A percentile compares a stretch with the other conserved stretches of the same genome.
phyloP scores from a whole-genome alignment of 2,329 filamentous ascomycete genomes.

The Plectosphaerella sp. region DNA sequence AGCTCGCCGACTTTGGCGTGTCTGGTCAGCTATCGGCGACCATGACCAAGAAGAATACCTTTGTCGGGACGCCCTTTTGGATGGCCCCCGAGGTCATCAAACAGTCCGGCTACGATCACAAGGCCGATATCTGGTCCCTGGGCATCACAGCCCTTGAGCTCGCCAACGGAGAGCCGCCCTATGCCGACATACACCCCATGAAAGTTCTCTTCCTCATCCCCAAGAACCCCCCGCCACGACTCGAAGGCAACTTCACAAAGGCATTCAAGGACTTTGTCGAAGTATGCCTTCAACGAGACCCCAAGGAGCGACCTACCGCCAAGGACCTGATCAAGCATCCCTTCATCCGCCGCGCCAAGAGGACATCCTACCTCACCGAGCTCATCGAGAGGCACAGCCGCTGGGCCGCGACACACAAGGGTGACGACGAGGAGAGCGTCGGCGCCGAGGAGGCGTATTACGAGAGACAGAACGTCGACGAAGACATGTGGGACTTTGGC shows the following conservation, averaged over 20 bases:
- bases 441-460: slow-evolving; percentile 51
- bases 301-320: slow-evolving; percentile 80
- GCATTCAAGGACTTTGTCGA: slow-evolving; percentile 82
- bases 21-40: slow-evolving; percentile 94
- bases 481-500: slow-evolving; percentile 98
- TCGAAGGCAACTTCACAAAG: slow-evolving; percentile 78
- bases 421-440: slow-evolving; percentile 62
- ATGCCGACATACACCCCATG: slow-evolving; percentile 97
- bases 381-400: slow-evolving; percentile 86
- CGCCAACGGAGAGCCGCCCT: slow-evolving; percentile 87
- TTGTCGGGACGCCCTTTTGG: slow-evolving; percentile 98
- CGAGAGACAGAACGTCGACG: slow-evolving; percentile 56
- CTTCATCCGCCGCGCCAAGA: slow-evolving; percentile 88
- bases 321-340: slow-evolving; percentile 84
- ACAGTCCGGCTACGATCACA: slow-evolving; percentile 96
- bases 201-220: slow-evolving; percentile 96
- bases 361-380: slow-evolving; percentile 94
- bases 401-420: slow-evolving; percentile 79
- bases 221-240: slow-evolving; percentile 80
- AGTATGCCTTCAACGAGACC: slow-evolving; percentile 81
- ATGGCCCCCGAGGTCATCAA: slow-evolving; percentile 99
- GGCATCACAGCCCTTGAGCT: slow-evolving; percentile 92
- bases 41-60: slow-evolving; percentile 99
- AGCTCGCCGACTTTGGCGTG: slow-evolving; percentile 94
- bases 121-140: slow-evolving; percentile 96